These are phyloP conservation scores for Ustilago bromivora DNA, from an alignment of 1,284 basidiomycete species.

Conservation along the genomic window DNA sequence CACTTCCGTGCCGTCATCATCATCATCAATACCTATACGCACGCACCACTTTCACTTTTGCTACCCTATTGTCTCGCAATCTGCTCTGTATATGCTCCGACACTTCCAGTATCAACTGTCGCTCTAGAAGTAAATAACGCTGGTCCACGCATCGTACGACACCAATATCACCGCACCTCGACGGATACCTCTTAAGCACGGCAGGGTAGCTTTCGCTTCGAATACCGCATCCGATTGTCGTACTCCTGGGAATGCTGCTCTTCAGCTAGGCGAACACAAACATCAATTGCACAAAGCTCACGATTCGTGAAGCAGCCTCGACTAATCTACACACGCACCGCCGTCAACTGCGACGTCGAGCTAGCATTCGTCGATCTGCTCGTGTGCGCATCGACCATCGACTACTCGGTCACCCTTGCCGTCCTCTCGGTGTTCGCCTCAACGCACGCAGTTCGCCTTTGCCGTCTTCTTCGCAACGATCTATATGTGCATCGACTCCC, in stretches of 20 bases:
- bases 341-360: background rate
- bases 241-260: background rate
- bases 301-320: too few species aligned
- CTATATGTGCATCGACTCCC: background rate
- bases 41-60: background rate
- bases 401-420: background rate
- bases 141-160: too few species aligned
- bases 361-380: background rate
- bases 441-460: background rate
- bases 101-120: too few species aligned
- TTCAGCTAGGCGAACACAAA: background rate
- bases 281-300: background rate
- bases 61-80: background rate
- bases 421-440: too few species aligned
- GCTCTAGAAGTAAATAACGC: too few species aligned
- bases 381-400: background rate
- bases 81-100: constrained; percentile 6
- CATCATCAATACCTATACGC: background rate
- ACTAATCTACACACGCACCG: too few species aligned
- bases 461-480: background rate
- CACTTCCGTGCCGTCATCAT: background rate
- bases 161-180: too few species aligned
- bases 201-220: too few species aligned
- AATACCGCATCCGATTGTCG: too few species aligned
- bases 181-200: too few species aligned